Percentiles rank a stretch among this genome's conserved stretches.
These are phyloP conservation scores for Ophiognomonia clavigignenti-juglandacearum DNA, from an alignment of 2,329 filamentous ascomycete species.

Conservation along the genomic window DNA sequence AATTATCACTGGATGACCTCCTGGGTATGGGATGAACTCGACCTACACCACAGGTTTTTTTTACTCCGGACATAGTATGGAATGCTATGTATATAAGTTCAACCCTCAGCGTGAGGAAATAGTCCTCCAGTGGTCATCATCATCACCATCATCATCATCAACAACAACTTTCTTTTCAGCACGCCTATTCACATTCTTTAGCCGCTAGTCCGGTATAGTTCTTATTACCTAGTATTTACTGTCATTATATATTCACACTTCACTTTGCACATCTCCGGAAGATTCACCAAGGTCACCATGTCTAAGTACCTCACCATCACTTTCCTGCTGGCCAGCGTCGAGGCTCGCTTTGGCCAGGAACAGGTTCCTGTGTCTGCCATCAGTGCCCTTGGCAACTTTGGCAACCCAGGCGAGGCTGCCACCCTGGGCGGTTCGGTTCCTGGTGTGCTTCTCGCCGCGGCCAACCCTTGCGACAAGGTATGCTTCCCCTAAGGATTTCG, in stretches of 20 bases:
- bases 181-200: constrained; percentile 11
- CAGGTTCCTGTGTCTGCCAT: constrained; percentile 53
- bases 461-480: constrained; percentile 59
- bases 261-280: constrained; percentile 3
- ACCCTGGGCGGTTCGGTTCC: constrained; percentile 59
- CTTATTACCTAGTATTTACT: neutral
- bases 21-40: neutral
- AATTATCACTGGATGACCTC: neutral
- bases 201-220: constrained; percentile 9
- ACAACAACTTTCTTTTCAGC: neutral
- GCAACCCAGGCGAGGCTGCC: constrained; percentile 52
- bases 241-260: neutral
- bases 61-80: too few species aligned
- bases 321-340: constrained; percentile 30
- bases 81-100: constrained; percentile 7
- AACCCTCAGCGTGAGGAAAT: too few species aligned
- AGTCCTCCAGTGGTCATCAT: neutral
- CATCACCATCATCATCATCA: neutral
- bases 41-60: too few species aligned
- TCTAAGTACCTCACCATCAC: constrained; percentile 27
- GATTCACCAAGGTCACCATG: constrained; percentile 4
- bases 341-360: constrained; percentile 60
- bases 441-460: constrained; percentile 55
- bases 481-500: neutral
- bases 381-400: constrained; percentile 44